phyloP scores from a whole-genome alignment of 768 basidiomycete species.

The Strobilomyces confusus region DNA sequence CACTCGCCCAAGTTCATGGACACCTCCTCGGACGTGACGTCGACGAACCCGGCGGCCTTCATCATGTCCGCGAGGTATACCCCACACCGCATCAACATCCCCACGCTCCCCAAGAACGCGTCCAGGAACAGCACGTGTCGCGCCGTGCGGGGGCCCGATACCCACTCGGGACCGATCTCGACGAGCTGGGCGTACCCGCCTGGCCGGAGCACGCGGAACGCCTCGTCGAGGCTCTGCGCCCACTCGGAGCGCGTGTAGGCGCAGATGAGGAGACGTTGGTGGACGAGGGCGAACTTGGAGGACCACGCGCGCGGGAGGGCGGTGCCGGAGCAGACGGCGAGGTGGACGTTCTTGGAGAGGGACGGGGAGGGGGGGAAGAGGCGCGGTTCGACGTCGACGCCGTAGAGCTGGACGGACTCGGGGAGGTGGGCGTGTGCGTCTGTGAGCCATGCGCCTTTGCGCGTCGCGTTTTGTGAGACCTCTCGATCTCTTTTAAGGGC shows the following conservation, averaged over 20 bases:
- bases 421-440: conserved; percentile 14
- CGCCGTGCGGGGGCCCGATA: conserved; percentile 13
- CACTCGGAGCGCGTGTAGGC: conserved; percentile 30
- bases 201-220: conserved; percentile 29
- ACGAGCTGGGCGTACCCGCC: conserved; percentile 32
- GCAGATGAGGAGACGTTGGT: conserved; percentile 31
- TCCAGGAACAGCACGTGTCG: conserved; percentile 10
- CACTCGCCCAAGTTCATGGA: conserved; percentile 21
- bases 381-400: conserved; percentile 26
- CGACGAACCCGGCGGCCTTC: conserved; percentile 10
- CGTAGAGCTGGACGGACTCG: conserved; percentile 19
- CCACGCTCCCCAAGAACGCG: not conserved
- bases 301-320: conserved; percentile 20
- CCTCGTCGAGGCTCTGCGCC: conserved; percentile 22
- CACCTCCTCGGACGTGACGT: conserved; percentile 17
- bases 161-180: conserved; percentile 21
- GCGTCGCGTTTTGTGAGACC: no score
- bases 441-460: conserved; percentile 22
- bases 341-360: conserved; percentile 16
- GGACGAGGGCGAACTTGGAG: conserved; percentile 3
- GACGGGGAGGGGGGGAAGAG: conserved; percentile 25
- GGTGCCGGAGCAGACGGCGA: conserved; percentile 23
- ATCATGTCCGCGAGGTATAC: not conserved
- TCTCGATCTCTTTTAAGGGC: no score
- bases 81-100: no score